Evolutionary conservation across 1,284 basidiomycete genomes (phyloP), one percentile per base, ranked within the genome.

Genomic region (Ganoderma sp.): DNA sequence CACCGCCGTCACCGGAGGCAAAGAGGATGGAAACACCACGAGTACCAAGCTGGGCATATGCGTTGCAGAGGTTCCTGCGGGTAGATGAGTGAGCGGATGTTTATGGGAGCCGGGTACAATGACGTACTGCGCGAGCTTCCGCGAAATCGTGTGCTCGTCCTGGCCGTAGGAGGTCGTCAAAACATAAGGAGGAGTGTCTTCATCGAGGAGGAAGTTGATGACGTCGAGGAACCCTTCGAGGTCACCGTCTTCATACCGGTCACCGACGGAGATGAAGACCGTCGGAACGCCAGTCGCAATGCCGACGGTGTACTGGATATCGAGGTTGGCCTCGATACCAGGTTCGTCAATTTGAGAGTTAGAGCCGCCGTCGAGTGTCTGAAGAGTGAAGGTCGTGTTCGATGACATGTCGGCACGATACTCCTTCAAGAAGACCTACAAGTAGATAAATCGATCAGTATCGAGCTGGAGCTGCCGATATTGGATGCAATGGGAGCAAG

Each of bases 231-330:
- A 74, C 25, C 70, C 72, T 43, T 70, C 70, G 39, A 73, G 73
- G 43, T 70, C 69, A n/a, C 75, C 72, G 57, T 75, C 68, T 52
- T 69, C 41, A 76, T 66, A 68, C 61, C 72, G 56, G 3, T 76
- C 73, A 81, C 83, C 86, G 82, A 81, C 87, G 86, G 79, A 86
- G 68, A 75, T 71, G 69, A 76, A 90, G 7, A 67, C 62, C 3
- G 71, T 72, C 8, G 74, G 75, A 12, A 77, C 75, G 39, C 69
- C 74, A 4, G 74, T 73, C 17, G 76, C 76, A 22, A 91, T 77
- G 25, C 85, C 88, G 22, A 83, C 83, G 3, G 88, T 85, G 70
- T 90, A 90, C 79, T 91, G 87, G 52, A 89, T 85, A 72, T 90
- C 88, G 15, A 90, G 79, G 74, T 89, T 87, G 34, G 88, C 88